Conservation (phyloP, 148 eudicot species). For the Silene conica region DNA sequence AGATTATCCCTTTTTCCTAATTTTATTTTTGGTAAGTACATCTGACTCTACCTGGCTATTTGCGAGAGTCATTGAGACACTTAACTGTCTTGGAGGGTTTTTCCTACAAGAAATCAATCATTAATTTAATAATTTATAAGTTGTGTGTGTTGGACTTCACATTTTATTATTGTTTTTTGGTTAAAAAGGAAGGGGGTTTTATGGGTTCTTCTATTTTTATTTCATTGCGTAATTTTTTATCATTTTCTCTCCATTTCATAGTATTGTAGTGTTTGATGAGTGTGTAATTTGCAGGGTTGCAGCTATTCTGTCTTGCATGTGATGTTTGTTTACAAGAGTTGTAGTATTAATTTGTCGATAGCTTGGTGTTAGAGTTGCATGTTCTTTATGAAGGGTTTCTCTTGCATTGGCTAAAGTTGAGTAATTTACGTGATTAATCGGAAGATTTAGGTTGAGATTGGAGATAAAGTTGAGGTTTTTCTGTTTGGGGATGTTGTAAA, state of each 20-base stretch:
- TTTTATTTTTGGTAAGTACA: no score
- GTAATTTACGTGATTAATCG: neutral
- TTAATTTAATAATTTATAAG: constrained; percentile 12
- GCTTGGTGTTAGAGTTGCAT: constrained; percentile 14
- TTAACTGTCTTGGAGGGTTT: neutral
- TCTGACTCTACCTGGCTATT: no score
- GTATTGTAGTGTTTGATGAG: constrained; percentile 22
- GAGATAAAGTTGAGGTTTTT: constrained; percentile 1
- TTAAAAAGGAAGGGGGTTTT: neutral
- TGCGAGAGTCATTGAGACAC: no score
- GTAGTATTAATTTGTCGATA: constrained; percentile 18
- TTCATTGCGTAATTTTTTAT: neutral
- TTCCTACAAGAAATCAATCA: neutral
- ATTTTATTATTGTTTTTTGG: neutral
- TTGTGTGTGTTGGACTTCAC: neutral
- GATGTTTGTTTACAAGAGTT: constrained; percentile 20
- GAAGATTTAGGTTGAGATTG: constrained; percentile 12
- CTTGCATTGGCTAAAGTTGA: no score
- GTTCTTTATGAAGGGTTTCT: constrained; percentile 1
- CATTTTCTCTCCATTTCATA: neutral
- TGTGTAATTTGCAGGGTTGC: constrained; percentile 26
- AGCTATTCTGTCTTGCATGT: constrained; percentile 27
- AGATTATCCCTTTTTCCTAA: no score
- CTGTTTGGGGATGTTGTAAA: constrained; percentile 7
- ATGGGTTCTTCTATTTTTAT: neutral